These are phyloP conservation scores for Ilyonectria mors-panacis DNA, from an alignment of 2,329 filamentous ascomycete species.

Conservation along the genomic window DNA sequence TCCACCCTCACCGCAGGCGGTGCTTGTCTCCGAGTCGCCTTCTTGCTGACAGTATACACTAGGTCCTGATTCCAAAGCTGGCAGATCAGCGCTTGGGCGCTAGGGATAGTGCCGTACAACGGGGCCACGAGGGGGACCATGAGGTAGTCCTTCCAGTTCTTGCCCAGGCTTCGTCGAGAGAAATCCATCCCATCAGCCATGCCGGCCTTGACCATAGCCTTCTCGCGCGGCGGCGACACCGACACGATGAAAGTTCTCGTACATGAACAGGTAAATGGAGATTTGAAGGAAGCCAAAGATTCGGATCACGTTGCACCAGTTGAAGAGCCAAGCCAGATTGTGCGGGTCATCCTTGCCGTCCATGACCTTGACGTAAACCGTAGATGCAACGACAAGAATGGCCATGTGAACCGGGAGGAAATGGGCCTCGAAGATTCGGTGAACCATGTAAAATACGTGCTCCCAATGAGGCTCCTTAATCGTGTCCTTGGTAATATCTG, in stretches of 20 bases:
- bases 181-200: slow-evolving; percentile 77
- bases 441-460: slow-evolving; percentile 71
- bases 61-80: slow-evolving; percentile 80
- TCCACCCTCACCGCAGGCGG: slow-evolving; percentile 59
- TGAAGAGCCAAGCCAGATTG: slow-evolving; percentile 72
- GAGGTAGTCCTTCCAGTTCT: slow-evolving; percentile 74
- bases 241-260: slow-evolving; percentile 76
- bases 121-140: slow-evolving; percentile 78
- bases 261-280: slow-evolving; percentile 74
- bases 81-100: slow-evolving; percentile 76
- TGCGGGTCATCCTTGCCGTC: slow-evolving; percentile 66
- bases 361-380: slow-evolving; percentile 70
- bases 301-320: slow-evolving; percentile 72
- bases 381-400: slow-evolving; percentile 74
- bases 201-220: slow-evolving; percentile 77
- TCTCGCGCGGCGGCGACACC: slow-evolving; percentile 72
- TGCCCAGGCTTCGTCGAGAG: slow-evolving; percentile 69
- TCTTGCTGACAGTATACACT: slow-evolving; percentile 81
- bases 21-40: slow-evolving; percentile 69
- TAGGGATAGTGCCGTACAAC: slow-evolving; percentile 77
- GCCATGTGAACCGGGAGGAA: slow-evolving; percentile 79
- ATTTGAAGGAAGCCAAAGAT: slow-evolving; percentile 74
- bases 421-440: slow-evolving; percentile 81
- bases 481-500: slow-evolving; percentile 67
- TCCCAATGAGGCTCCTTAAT: slow-evolving; percentile 68